phyloP scores from a whole-genome alignment of 441 rosid genomes.

The Hura crepitans region DNA sequence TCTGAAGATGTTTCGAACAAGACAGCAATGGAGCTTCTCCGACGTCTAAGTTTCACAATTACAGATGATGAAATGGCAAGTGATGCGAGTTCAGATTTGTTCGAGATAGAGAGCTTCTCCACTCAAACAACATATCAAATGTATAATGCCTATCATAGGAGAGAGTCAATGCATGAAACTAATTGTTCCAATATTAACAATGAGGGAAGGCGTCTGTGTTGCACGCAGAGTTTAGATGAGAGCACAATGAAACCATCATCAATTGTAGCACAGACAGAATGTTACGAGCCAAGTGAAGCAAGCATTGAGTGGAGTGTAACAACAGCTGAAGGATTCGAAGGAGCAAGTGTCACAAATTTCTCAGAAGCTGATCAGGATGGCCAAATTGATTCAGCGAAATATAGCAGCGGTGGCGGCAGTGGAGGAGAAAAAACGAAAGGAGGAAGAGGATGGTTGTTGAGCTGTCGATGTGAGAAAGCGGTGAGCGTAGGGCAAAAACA shows the following conservation, averaged over 20 bases:
- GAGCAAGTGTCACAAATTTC: constrained; percentile 36
- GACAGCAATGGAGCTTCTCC: constrained; percentile 35
- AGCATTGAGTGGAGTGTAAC: constrained; percentile 86
- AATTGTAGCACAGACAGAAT: constrained; percentile 37
- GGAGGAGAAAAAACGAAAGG: constrained; percentile 26
- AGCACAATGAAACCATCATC: constrained; percentile 4
- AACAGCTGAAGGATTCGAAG: constrained; percentile 56
- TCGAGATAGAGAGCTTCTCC: constrained; percentile 93
- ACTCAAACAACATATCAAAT: constrained; percentile 50
- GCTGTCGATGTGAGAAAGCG: constrained; percentile 74
- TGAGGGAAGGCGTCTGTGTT: constrained; percentile 27
- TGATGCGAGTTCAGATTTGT: constrained; percentile 87
- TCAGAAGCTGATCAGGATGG: constrained; percentile 40
- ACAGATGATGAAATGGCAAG: constrained; percentile 50
- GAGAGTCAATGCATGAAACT: constrained; percentile 49
- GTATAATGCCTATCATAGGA: constrained; percentile 22
- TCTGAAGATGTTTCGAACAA: constrained; percentile 22
- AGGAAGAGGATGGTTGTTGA: constrained; percentile 38
- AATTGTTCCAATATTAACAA: constrained; percentile 3
- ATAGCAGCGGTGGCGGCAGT: constrained; percentile 12
- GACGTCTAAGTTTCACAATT: constrained; percentile 24
- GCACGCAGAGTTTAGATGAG: constrained; percentile 28
- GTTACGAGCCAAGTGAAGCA: constrained; percentile 74
- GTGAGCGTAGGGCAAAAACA: constrained; percentile 60
- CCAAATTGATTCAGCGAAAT: constrained; percentile 10